phyloP scores from a whole-genome alignment of 2,329 filamentous ascomycete species.

The Pseudogymnoascus sp. region DNA sequence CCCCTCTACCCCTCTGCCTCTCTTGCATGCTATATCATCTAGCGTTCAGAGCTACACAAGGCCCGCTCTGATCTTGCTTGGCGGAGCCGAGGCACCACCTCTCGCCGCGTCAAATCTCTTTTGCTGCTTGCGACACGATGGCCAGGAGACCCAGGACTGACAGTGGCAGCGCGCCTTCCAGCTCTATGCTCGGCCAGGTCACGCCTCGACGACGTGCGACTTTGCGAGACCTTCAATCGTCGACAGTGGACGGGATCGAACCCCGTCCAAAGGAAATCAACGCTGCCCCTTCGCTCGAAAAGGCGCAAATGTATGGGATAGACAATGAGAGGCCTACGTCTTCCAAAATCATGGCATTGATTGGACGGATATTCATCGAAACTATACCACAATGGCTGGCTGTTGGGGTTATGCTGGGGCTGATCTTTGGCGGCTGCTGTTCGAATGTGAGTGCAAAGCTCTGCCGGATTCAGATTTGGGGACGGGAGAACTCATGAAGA shows the following conservation, averaged over 20 bases:
- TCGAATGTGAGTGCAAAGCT: conserved; percentile 60
- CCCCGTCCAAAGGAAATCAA: conserved; percentile 44
- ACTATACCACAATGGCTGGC: conserved; percentile 56
- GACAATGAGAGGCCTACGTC: conserved; percentile 43
- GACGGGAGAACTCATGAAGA: conserved; percentile 23
- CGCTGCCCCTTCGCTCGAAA: conserved; percentile 44
- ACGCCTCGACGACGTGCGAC: conserved; percentile 38
- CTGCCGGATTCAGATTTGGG: conserved; percentile 5
- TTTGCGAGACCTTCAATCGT: conserved; percentile 36
- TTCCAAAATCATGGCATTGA: conserved; percentile 42
- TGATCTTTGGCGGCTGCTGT: conserved; percentile 95
- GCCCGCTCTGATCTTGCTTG: conserved; percentile 9
- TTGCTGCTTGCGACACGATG: conserved; percentile 20
- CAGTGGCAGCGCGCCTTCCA: conserved; percentile 28
- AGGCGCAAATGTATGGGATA: conserved; percentile 47
- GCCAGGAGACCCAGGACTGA: conserved; percentile 30
- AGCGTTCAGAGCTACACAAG: not conserved
- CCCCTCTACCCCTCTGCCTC: not conserved
- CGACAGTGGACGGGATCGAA: conserved; percentile 33
- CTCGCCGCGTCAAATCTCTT: not conserved
- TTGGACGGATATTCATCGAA: conserved; percentile 46
- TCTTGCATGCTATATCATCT: conserved; percentile 6
- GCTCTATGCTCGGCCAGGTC: conserved; percentile 35
- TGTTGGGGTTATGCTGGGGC: conserved; percentile 59
- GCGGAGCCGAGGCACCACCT: not conserved